Evolutionary conservation across 805 yeast species (phyloP), one percentile per base, ranked within the genome.

Genomic region (Pichia kluyveri): DNA sequence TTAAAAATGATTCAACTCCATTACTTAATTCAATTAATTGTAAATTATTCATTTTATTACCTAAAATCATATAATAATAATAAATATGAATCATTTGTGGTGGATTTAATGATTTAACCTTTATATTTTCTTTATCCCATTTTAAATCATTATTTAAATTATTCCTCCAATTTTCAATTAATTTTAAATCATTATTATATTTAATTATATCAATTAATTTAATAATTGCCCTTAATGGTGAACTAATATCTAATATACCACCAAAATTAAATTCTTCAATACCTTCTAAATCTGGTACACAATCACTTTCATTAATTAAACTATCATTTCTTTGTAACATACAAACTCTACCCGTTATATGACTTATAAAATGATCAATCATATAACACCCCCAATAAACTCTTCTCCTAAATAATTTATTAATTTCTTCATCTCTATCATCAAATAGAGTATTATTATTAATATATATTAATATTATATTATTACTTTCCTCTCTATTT

Each of bases 371-470:
- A 57, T 79, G 84, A 59, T 80, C 86, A 2, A 81, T 82, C 48
- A 80, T 65, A 59, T 75, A 80, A 44, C 80, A 73, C 4, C 86
- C 86, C 86, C 86, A 80, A 58, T 76, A 77, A 11, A 80, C 76
- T 49, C 86, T 65, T 44, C 79, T 72, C 49, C 83, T 68, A 47
- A 80, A 77, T 44, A 79, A 69, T 32, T 23, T 23, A 23, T 23
- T 23, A 23, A 23, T 23, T 23, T 23, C 26, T 19, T 19, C 23
- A 19, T 72, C 69, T 34, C 17, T 15, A 11, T 11, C 15, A n/a
- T n/a, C n/a, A n/a, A n/a, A n/a, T n/a, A n/a, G n/a, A n/a, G n/a
- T n/a, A n/a, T n/a, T n/a, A n/a, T n/a, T n/a, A n/a, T n/a, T n/a
- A n/a, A n/a, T n/a, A n/a, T n/a, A n/a, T n/a, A n/a, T n/a, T n/a